Evolutionary conservation across 345 rosid species (phyloP).

Genomic region (Rhodamnia argentea): DNA sequence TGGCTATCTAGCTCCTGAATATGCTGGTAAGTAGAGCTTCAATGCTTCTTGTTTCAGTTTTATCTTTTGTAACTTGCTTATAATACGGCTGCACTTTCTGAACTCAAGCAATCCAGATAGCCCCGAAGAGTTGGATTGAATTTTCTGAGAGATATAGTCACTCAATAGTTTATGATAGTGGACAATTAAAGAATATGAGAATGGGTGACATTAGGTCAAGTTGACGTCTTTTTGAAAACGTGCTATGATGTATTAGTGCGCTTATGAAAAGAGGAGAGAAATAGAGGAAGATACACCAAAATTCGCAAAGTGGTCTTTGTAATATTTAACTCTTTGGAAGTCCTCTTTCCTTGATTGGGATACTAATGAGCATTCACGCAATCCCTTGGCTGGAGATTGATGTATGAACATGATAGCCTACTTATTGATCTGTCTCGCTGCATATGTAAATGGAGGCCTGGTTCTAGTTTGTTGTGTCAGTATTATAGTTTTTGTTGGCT

Average conservation of each 20-base stretch:
- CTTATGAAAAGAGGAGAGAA: neutral
- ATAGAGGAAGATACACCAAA: neutral
- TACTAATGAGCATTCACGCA: neutral
- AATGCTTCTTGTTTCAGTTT: neutral
- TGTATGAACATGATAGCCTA: neutral
- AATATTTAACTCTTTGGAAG: neutral
- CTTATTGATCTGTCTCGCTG: neutral
- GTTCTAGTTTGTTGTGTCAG: neutral
- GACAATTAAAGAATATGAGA: neutral
- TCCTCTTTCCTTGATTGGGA: neutral
- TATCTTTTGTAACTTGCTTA: neutral
- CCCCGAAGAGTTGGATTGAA: neutral
- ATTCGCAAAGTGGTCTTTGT: neutral
- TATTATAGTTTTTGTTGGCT: neutral
- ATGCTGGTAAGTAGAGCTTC: conserved; percentile 53
- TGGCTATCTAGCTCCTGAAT: conserved; percentile 94
- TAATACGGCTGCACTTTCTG: neutral
- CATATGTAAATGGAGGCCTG: neutral
- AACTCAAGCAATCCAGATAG: neutral
- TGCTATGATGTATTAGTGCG: neutral
- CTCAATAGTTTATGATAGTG: neutral
- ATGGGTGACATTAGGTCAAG: neutral
- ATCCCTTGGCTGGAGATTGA: neutral
- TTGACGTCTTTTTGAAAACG: neutral
- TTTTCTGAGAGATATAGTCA: neutral